Conservation (phyloP, 768 basidiomycete genomes). For the Coprinopsis strossmayeri region DNA sequence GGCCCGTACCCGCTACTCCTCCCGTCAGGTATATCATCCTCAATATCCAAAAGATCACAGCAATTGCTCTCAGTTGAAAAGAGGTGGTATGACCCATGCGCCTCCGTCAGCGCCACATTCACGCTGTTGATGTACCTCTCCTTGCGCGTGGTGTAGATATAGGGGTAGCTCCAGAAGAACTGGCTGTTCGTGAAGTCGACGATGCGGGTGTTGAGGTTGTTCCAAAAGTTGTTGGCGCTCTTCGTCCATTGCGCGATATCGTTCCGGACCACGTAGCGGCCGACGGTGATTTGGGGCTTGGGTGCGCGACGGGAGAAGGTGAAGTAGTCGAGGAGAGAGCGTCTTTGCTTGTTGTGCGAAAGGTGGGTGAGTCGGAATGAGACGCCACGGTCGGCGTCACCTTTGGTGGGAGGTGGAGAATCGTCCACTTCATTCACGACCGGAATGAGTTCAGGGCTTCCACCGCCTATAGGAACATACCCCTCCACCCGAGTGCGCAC, state of each 20-base stretch:
- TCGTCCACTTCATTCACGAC: neutral
- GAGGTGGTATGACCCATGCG: constrained; percentile 8
- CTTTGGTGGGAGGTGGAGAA: too few relatives aligned
- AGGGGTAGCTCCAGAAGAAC: constrained; percentile 5
- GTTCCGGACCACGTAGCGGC: constrained; percentile 9
- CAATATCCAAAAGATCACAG: constrained; percentile 6
- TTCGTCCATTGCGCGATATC: neutral
- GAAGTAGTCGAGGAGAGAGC: constrained; percentile 3
- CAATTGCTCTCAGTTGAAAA: constrained; percentile 4
- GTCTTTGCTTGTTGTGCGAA: neutral
- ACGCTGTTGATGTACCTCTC: constrained; percentile 8
- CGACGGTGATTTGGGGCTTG: constrained; percentile 3
- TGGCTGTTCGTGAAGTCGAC: constrained; percentile 7
- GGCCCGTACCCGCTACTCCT: neutral
- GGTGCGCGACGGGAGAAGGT: neutral
- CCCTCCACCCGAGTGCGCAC: neutral
- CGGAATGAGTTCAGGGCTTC: neutral
- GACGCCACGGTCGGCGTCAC: neutral
- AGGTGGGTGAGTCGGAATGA: too few relatives aligned
- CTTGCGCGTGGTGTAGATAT: constrained; percentile 5
- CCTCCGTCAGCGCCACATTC: constrained; percentile 9
- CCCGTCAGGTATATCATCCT: neutral
- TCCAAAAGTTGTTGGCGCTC: constrained; percentile 5
- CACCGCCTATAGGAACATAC: neutral
- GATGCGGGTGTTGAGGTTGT: neutral